These are phyloP conservation scores for Dendrobium nobile DNA, from an alignment of 106 monocot species.

Conservation along the genomic window DNA sequence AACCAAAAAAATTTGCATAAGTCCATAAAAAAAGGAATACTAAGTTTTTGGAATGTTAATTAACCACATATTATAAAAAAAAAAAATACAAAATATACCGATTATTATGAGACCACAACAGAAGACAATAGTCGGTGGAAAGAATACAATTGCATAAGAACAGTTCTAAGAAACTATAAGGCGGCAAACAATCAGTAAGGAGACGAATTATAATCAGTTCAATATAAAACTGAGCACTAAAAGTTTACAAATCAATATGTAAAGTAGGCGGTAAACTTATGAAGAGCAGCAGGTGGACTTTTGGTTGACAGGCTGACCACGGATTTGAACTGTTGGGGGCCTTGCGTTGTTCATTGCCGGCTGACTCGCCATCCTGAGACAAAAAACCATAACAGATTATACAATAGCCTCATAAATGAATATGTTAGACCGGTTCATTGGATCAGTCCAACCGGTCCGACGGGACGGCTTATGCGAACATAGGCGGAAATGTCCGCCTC, in stretches of 20 bases:
- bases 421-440: no score
- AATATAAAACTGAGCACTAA: background rate
- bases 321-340: slow-evolving; percentile 15
- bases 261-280: slow-evolving; percentile 1
- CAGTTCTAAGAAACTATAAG: background rate
- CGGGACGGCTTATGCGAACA: no score
- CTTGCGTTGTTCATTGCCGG: slow-evolving; percentile 17
- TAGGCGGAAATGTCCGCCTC: no score
- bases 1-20: no score
- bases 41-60: no score
- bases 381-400: background rate
- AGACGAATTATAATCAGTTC: background rate
- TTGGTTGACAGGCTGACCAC: slow-evolving; percentile 14
- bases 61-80: no score
- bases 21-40: no score
- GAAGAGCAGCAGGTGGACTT: slow-evolving; percentile 13
- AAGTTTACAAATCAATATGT: background rate
- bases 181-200: background rate
- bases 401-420: background rate
- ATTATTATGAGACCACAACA: no score
- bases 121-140: background rate
- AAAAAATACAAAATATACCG: no score
- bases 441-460: no score
- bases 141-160: background rate
- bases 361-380: slow-evolving; percentile 25